phyloP scores from a whole-genome alignment of 2,329 filamentous ascomycete genomes.

The Aspergillus sp. region DNA sequence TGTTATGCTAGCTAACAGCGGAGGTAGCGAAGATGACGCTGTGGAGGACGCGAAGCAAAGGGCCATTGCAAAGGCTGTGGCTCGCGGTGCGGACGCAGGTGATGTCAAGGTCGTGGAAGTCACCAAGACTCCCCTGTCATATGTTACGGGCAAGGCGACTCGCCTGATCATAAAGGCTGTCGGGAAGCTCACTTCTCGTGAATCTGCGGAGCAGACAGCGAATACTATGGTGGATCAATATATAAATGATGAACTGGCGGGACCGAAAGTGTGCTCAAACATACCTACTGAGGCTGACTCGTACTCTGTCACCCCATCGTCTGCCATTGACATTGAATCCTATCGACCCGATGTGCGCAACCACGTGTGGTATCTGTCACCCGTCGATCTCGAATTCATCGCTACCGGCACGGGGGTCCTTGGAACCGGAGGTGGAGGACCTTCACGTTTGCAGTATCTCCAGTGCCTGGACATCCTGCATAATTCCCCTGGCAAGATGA shows the following conservation, averaged over 20 bases:
- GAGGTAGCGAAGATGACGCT: slow-evolving; percentile 17
- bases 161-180: slow-evolving; percentile 39
- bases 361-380: slow-evolving; percentile 36
- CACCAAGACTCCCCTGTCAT: slow-evolving; percentile 39
- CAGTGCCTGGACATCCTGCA: slow-evolving; percentile 40
- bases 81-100: slow-evolving; percentile 21
- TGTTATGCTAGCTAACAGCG: slow-evolving; percentile 40
- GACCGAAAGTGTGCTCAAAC: not conserved
- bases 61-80: slow-evolving; percentile 21
- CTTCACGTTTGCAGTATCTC: slow-evolving; percentile 46
- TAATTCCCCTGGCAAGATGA: slow-evolving; percentile 32
- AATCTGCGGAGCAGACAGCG: not conserved
- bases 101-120: slow-evolving; percentile 45
- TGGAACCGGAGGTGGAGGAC: slow-evolving; percentile 41
- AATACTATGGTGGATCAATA: not conserved
- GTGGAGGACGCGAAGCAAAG: slow-evolving; percentile 19
- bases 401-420: slow-evolving; percentile 37
- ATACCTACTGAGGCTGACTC: not conserved
- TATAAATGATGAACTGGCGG: not conserved
- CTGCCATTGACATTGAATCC: slow-evolving; percentile 23
- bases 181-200: slow-evolving; percentile 39
- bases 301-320: slow-evolving; percentile 20
- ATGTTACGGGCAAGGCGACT: slow-evolving; percentile 42
- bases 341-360: slow-evolving; percentile 32
- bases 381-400: slow-evolving; percentile 38